phyloP scores from a whole-genome alignment of 2,329 filamentous ascomycete genomes.

The Byssochlamys sp. region DNA sequence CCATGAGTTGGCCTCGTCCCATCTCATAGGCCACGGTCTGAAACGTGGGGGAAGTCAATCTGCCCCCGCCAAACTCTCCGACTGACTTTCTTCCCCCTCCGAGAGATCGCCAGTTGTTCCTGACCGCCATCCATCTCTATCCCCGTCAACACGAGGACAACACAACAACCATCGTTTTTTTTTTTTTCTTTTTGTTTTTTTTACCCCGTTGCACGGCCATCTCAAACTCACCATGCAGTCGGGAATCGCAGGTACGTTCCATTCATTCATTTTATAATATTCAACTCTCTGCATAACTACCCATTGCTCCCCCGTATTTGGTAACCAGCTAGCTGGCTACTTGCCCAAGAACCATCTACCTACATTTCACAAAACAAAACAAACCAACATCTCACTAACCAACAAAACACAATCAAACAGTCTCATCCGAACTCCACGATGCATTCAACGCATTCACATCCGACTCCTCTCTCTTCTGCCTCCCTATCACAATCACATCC shows the following conservation, averaged over 20 bases:
- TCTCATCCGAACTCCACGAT: slow-evolving; percentile 38
- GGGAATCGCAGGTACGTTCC: not conserved
- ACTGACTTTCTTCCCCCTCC: not conserved
- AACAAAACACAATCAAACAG: slow-evolving; percentile 15
- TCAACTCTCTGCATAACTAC: not conserved
- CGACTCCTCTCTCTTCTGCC: slow-evolving; percentile 33
- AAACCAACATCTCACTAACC: not conserved
- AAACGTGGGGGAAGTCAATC: not conserved
- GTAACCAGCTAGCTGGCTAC: not conserved
- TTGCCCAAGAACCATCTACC: not conserved
- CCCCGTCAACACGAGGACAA: not conserved
- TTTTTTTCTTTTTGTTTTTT: too few species aligned
- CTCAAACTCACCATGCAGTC: not conserved
- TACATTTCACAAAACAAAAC: too few species aligned
- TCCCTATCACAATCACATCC: slow-evolving; percentile 37
- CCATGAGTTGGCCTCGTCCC: not conserved
- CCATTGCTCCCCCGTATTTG: not conserved
- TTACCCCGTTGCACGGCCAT: not conserved
- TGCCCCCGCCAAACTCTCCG: not conserved
- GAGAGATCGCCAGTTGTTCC: not conserved
- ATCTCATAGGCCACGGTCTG: not conserved
- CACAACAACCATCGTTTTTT: too few species aligned
- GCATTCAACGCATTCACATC: slow-evolving; percentile 37
- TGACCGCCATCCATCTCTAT: not conserved
- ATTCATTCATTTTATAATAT: not conserved